Conservation (phyloP, 805 yeast species). For the Candida loeiensis region DNA sequence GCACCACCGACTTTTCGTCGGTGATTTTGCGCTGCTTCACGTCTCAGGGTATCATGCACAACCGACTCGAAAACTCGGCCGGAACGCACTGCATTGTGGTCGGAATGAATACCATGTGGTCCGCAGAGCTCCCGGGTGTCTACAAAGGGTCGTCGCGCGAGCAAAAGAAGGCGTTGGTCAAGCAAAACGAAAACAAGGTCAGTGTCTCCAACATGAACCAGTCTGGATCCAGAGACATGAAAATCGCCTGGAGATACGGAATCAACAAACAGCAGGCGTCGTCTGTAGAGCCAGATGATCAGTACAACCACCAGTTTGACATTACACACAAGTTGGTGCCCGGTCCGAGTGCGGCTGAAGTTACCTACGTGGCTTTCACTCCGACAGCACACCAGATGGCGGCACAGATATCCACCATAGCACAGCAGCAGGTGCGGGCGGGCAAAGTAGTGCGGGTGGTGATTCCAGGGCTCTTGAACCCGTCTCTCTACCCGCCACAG, state of each 20-base stretch:
- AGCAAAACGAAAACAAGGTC: constrained; percentile 56
- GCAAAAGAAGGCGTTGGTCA: constrained; percentile 55
- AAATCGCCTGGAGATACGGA: constrained; percentile 94
- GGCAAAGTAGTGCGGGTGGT: constrained; percentile 56
- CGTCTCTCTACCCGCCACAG: constrained; percentile 61
- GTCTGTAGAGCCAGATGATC: constrained; percentile 36
- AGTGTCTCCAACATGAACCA: constrained; percentile 61
- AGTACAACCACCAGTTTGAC: constrained; percentile 68
- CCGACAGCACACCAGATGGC: constrained; percentile 20
- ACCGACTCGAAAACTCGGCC: constrained; percentile 44
- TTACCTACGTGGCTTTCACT: constrained; percentile 49
- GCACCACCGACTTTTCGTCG: constrained; percentile 83
- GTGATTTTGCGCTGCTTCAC: constrained; percentile 66
- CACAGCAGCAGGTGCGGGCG: constrained; percentile 32
- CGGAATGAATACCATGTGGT: constrained; percentile 58
- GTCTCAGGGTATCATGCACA: constrained; percentile 72
- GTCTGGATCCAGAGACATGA: constrained; percentile 49
- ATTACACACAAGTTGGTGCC: constrained; percentile 70
- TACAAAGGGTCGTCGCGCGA: constrained; percentile 68
- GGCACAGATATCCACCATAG: constrained; percentile 41
- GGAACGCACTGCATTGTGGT: constrained; percentile 54
- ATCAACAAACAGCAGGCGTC: constrained; percentile 20
- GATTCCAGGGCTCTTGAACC: constrained; percentile 77
- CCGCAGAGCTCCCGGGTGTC: constrained; percentile 70
- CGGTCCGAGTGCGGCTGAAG: constrained; percentile 58